Evolutionary conservation across 441 rosid genomes (phyloP).

Genomic region (Sinapis alba): DNA sequence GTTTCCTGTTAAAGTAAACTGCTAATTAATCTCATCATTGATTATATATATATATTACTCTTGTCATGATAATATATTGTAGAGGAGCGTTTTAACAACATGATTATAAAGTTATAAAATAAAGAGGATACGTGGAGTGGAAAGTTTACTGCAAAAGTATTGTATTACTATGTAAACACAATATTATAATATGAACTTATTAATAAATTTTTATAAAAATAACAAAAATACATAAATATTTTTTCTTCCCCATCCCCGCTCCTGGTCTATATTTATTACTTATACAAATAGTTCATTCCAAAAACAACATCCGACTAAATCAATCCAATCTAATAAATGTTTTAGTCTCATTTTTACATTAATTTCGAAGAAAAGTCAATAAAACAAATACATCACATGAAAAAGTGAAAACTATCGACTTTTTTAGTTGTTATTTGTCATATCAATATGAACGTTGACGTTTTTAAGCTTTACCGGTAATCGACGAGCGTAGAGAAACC

Average conservation of each 20-base stretch:
- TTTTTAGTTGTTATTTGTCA: slow-evolving; percentile 19
- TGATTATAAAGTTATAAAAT: slow-evolving; percentile 32
- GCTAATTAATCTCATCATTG: slow-evolving; percentile 14
- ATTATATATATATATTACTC: background rate
- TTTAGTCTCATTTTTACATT: background rate
- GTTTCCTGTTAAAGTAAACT: slow-evolving; percentile 50
- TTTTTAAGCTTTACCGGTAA: slow-evolving; percentile 61
- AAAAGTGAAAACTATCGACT: slow-evolving; percentile 19
- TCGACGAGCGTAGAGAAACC: slow-evolving; percentile 69
- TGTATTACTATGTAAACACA: slow-evolving; percentile 20
- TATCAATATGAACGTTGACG: slow-evolving; percentile 28
- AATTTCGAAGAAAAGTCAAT: slow-evolving; percentile 21
- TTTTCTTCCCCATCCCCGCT: slow-evolving; percentile 12
- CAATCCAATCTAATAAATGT: background rate
- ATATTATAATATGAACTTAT: background rate
- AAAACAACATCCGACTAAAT: background rate
- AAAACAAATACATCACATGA: background rate
- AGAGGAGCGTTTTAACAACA: slow-evolving; percentile 34
- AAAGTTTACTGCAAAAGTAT: slow-evolving; percentile 41
- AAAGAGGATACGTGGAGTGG: slow-evolving; percentile 30
- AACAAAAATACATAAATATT: background rate
- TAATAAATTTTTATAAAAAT: background rate
- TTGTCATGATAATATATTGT: background rate
- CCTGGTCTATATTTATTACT: slow-evolving; percentile 18
- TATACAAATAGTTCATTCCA: background rate